Conservation (phyloP, 2,329 filamentous ascomycete genomes). For the Aspergillus chevalieri region DNA sequence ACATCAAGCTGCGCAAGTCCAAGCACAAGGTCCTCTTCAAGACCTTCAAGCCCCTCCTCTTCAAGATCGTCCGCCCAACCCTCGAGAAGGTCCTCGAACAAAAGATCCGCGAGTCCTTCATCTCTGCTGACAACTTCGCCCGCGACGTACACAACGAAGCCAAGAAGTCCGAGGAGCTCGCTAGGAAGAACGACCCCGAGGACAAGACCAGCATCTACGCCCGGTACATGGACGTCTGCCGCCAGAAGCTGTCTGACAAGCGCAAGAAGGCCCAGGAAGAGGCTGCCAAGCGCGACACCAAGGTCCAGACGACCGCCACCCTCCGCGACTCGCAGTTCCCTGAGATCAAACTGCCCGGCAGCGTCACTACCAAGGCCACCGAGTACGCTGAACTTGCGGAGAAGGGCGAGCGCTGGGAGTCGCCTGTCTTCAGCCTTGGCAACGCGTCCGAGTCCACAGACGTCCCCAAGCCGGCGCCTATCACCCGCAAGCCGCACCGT, state of each 20-base stretch:
- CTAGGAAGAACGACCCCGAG: slow-evolving; percentile 59
- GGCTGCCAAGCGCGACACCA: slow-evolving; percentile 54
- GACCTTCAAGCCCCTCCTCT: slow-evolving; percentile 78
- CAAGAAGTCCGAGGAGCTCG: slow-evolving; percentile 62
- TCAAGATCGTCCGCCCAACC: slow-evolving; percentile 75
- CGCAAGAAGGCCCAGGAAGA: slow-evolving; percentile 62
- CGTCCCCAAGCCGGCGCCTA: slow-evolving; percentile 54
- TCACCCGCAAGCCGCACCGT: slow-evolving; percentile 56
- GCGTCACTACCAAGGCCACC: slow-evolving; percentile 87
- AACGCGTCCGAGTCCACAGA: slow-evolving; percentile 64
- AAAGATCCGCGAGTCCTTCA: slow-evolving; percentile 76
- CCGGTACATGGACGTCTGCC: slow-evolving; percentile 70
- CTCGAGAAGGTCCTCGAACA: slow-evolving; percentile 85
- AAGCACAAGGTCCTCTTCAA: slow-evolving; percentile 88
- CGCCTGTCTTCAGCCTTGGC: slow-evolving; percentile 85
- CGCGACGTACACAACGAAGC: slow-evolving; percentile 79
- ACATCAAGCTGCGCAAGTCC: slow-evolving; percentile 88
- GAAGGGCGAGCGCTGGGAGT: slow-evolving; percentile 92
- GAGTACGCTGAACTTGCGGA: slow-evolving; percentile 83
- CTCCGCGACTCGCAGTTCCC: slow-evolving; percentile 90
- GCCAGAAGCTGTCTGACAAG: slow-evolving; percentile 66
- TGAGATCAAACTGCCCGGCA: slow-evolving; percentile 74
- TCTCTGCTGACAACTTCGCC: slow-evolving; percentile 64
- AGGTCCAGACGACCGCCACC: slow-evolving; percentile 77
- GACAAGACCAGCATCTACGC: slow-evolving; percentile 77